Percentiles rank a stretch among this genome's conserved stretches.
These are phyloP conservation scores for Phyllostachys edulis DNA, from an alignment of 176 grass and related monocot species.

Conservation along the genomic window DNA sequence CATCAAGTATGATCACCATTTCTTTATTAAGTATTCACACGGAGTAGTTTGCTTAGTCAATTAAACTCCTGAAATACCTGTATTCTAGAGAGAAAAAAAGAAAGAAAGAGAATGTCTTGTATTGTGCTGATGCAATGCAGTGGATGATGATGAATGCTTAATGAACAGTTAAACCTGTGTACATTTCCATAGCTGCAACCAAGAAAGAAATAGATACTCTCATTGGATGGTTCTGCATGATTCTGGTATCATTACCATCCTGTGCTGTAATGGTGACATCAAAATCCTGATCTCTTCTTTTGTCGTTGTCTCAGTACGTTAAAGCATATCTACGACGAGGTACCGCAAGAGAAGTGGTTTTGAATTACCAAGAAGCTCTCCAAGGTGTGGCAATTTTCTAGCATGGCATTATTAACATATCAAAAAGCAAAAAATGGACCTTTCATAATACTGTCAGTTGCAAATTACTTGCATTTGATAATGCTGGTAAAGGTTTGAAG, in stretches of 20 bases:
- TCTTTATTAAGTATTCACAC: neutral
- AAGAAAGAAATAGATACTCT: neutral
- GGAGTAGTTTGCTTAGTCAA: neutral
- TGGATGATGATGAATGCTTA: neutral
- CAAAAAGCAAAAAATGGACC: slow-evolving; percentile 20
- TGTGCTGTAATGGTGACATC: slow-evolving; percentile 18
- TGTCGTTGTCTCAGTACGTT: slow-evolving; percentile 61
- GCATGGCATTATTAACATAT: slow-evolving; percentile 19
- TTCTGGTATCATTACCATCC: neutral
- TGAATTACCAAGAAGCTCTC: slow-evolving; percentile 83
- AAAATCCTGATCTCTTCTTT: neutral
- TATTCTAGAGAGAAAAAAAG: neutral
- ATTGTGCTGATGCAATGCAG: neutral
- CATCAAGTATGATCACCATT: neutral
- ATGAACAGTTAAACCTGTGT: neutral
- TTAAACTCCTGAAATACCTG: neutral
- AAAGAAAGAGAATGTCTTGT: neutral
- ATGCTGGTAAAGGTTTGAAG: neutral
- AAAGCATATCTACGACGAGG: slow-evolving; percentile 96
- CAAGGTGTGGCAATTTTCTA: slow-evolving; percentile 58
- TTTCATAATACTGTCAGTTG: neutral
- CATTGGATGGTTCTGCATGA: neutral
- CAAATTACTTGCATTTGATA: neutral
- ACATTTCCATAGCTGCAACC: neutral
- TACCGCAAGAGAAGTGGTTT: slow-evolving; percentile 65